Evolutionary conservation across 2,329 filamentous ascomycete genomes (phyloP).

Genomic region (Rhinocladiella similis): DNA sequence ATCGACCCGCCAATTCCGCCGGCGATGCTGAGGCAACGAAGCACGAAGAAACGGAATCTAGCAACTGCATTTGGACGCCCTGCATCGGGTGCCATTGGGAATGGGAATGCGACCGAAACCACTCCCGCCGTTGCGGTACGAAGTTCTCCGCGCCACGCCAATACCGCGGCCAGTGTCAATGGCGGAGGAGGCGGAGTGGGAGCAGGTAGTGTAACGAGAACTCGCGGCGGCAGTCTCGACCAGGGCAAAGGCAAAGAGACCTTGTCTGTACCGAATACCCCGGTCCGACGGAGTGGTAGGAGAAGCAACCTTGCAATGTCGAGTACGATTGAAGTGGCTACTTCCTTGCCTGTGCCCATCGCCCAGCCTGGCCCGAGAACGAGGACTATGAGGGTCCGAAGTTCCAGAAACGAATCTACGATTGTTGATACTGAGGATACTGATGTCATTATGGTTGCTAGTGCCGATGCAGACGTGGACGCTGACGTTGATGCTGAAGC

Average conservation of each 20-base stretch:
- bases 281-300: conserved; percentile 25
- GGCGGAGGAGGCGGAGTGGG: conserved; percentile 10
- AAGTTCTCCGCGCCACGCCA: conserved; percentile 25
- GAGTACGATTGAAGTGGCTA: conserved; percentile 1
- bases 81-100: not conserved
- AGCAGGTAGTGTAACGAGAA: conserved; percentile 1
- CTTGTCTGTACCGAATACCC: conserved; percentile 12
- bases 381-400: not conserved
- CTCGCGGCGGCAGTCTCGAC: conserved; percentile 10
- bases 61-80: conserved; percentile 18
- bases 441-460: not conserved
- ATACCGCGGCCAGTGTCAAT: conserved; percentile 9
- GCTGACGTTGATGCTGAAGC: conserved; percentile 13
- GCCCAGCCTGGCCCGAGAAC: not conserved
- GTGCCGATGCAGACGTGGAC: conserved; percentile 4
- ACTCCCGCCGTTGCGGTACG: conserved; percentile 20
- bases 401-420: too few species aligned
- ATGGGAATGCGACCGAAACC: conserved; percentile 3
- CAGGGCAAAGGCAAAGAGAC: not conserved
- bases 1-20: conserved; percentile 31
- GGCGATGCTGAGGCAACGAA: conserved; percentile 26
- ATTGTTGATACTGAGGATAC: too few species aligned
- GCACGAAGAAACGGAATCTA: conserved; percentile 23
- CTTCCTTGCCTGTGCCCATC: not conserved
- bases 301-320: conserved; percentile 23